Evolutionary conservation across 2,329 filamentous ascomycete genomes (phyloP), one percentile per base, ranked within the genome.

Genomic region (Magnaporthales sp.): DNA sequence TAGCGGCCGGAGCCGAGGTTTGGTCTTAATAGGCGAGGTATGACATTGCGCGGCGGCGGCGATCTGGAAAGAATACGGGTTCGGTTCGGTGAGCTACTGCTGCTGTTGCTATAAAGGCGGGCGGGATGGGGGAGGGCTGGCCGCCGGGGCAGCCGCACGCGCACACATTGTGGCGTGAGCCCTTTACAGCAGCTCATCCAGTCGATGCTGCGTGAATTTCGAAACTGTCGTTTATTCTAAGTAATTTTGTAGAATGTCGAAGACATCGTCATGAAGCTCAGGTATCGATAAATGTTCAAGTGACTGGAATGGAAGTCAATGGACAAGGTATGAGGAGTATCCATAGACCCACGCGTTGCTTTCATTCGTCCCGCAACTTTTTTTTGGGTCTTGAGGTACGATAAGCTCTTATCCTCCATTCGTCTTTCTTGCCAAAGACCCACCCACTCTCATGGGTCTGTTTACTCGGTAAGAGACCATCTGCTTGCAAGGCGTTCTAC

Each of bases 141-240:
- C 38, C 38, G 56, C 56, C 10, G 3, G 24, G 24, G 56, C 56
- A 61, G 56, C 11, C 24, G 56, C 22, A 61, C 24, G 56, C 32
- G 63, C 63, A 64, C 31, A 46, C 38, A 64, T 64, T 26, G 63
- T 64, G 24, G 63, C 63, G 38, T 64, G 38, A 64, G 63, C 63
- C 63, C 63, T 26, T 38, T 46, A 60, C 63, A 68, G 67, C 69
- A 63, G 68, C 71, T 71, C 73, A 74, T 74, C 67, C 71, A 73
- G 72, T 46, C 38, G 38, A 46, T 46, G 38, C 38, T 46, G 38
- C 38, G 38, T 46, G 38, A 7, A n/a, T 46, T 46, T 46, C n/a
- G 38, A 46, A 6, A 6, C n/a, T 46, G 38, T 46, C 38, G 19
- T 46, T 46, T 46, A 7, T 7, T 46, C 38, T 46, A 46, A 19